These are phyloP conservation scores for Scedosporium dehoogii DNA, from an alignment of 2,329 filamentous ascomycete species.

Conservation along the genomic window DNA sequence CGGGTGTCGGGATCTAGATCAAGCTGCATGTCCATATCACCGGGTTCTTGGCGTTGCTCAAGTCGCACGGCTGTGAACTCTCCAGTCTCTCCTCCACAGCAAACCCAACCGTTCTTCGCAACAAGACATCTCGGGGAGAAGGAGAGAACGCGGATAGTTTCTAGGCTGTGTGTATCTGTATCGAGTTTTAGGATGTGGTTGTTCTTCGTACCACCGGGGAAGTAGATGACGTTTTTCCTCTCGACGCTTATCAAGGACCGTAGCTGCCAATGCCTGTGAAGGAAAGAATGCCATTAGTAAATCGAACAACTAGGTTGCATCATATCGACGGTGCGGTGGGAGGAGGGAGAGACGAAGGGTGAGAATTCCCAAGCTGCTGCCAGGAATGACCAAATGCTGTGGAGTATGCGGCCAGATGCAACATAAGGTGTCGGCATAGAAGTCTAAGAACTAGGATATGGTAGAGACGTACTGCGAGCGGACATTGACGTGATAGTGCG, in stretches of 20 bases:
- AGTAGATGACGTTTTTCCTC: constrained; percentile 70
- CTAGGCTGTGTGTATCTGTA: constrained; percentile 58
- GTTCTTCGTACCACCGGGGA: constrained; percentile 64
- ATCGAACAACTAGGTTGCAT: neutral
- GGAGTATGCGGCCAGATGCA: neutral
- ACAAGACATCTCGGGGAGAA: constrained; percentile 78
- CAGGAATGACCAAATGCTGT: constrained; percentile 10
- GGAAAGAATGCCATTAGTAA: neutral
- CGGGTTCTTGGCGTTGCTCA: constrained; percentile 7
- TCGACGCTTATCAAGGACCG: constrained; percentile 82
- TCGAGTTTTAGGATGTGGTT: constrained; percentile 57
- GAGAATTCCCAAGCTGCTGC: neutral
- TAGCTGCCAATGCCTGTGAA: constrained; percentile 69
- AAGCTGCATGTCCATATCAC: constrained; percentile 22
- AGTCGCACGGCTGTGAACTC: constrained; percentile 76
- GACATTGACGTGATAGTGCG: constrained; percentile 59
- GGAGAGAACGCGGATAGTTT: constrained; percentile 59
- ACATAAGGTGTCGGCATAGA: constrained; percentile 21
- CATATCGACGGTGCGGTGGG: too few species aligned
- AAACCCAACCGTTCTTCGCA: constrained; percentile 80
- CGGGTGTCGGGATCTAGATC: constrained; percentile 24
- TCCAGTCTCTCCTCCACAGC: constrained; percentile 78
- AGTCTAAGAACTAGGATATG: neutral
- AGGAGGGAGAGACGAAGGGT: constrained; percentile 11
- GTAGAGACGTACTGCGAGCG: constrained; percentile 46